These are phyloP conservation scores for Tagetes erecta DNA, from an alignment of 129 eudicot genomes.

Conservation along the genomic window DNA sequence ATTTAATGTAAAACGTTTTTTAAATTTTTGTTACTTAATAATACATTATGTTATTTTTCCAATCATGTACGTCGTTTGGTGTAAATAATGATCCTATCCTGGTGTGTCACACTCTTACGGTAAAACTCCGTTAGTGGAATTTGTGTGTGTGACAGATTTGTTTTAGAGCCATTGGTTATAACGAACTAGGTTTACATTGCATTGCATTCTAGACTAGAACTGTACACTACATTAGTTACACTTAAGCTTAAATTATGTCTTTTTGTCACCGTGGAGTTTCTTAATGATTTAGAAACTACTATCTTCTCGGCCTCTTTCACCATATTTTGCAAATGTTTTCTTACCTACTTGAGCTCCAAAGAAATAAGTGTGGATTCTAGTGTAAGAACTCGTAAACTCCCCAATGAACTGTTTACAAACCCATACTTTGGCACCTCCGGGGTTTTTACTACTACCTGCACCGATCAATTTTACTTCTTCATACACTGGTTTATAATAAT, in stretches of 20 bases:
- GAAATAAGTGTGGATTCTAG: slow-evolving; percentile 9
- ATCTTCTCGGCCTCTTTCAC: slow-evolving; percentile 17
- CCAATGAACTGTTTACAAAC: slow-evolving; percentile 22
- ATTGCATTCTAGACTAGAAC: no score
- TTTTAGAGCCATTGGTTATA: no score
- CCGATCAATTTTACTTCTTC: slow-evolving; percentile 1
- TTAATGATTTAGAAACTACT: background rate
- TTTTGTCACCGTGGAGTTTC: background rate
- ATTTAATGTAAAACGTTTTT: no score
- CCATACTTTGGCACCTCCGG: background rate
- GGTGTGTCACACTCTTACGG: no score
- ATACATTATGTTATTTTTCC: no score
- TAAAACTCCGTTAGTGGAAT: no score
- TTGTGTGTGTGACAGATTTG: no score
- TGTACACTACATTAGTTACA: no score
- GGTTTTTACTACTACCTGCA: slow-evolving; percentile 10
- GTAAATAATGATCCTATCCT: no score
- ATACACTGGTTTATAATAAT: slow-evolving; percentile 6
- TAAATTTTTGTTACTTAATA: no score
- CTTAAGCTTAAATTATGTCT: background rate
- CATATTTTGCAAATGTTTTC: background rate
- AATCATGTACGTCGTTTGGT: no score
- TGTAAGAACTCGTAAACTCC: slow-evolving; percentile 16
- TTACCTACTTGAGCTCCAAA: background rate
- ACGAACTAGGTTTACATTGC: no score